phyloP scores from a whole-genome alignment of 805 yeast species.

The Sugiyamaella americana region DNA sequence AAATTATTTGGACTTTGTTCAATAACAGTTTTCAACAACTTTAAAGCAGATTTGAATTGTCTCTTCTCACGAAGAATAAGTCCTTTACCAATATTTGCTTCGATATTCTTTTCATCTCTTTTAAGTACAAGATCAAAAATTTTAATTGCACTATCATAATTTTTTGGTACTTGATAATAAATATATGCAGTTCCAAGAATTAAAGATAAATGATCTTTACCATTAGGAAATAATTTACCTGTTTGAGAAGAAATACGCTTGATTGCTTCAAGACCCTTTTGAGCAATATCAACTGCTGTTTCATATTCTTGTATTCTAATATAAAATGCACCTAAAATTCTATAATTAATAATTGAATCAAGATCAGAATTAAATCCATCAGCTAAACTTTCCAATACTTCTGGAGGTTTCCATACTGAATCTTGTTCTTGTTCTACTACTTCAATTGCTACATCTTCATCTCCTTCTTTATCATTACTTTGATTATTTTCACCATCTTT shows the following conservation, averaged over 20 bases:
- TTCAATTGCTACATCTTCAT: constrained; percentile 5
- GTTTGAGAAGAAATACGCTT: constrained; percentile 36
- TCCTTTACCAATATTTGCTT: constrained; percentile 78
- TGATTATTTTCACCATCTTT: constrained; percentile 1
- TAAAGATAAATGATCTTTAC: constrained; percentile 56
- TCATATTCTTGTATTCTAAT: constrained; percentile 57
- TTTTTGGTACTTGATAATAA: constrained; percentile 85
- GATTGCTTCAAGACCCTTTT: constrained; percentile 50
- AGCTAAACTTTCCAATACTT: constrained; percentile 43
- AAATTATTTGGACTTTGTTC: constrained; percentile 44
- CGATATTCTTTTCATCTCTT: constrained; percentile 41
- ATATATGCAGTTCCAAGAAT: constrained; percentile 72
- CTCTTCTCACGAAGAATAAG: constrained; percentile 64
- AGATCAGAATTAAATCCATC: constrained; percentile 42
- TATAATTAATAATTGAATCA: constrained; percentile 50
- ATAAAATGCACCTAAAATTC: constrained; percentile 58
- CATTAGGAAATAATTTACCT: constrained; percentile 39
- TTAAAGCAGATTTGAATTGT: constrained; percentile 48
- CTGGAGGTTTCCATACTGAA: constrained; percentile 37
- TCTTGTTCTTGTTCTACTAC: constrained; percentile 16
- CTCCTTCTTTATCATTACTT: constrained; percentile 18
- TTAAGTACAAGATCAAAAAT: constrained; percentile 59
- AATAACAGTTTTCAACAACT: constrained; percentile 47
- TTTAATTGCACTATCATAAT: constrained; percentile 65
- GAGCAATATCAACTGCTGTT: constrained; percentile 54